Evolutionary conservation across 2,329 filamentous ascomycete species (phyloP).

Genomic region (Phialocephala sp.): DNA sequence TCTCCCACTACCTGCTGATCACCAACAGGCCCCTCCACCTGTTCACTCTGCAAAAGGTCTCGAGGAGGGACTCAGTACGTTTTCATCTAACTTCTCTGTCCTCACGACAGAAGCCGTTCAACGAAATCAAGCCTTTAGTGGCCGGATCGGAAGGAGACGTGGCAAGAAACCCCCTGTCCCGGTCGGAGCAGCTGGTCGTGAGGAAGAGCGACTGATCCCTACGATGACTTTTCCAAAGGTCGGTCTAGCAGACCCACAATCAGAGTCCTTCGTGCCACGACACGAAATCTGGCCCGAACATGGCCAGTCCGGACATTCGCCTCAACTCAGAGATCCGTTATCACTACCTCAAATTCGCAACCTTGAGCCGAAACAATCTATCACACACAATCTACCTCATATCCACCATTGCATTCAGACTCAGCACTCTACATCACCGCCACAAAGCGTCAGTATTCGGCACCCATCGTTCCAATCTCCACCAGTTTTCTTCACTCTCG

Average conservation of each 20-base stretch:
- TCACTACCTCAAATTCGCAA: neutral
- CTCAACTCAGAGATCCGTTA: neutral
- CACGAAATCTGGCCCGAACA: neutral
- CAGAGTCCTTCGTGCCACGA: neutral
- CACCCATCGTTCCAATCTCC: slow-evolving; percentile 15
- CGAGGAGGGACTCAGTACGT: slow-evolving; percentile 13
- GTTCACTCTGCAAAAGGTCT: neutral
- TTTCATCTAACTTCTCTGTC: slow-evolving; percentile 21
- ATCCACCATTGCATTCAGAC: neutral
- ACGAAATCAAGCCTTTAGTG: neutral
- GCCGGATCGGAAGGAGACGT: slow-evolving; percentile 1
- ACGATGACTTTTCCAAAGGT: neutral
- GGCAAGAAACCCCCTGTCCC: neutral
- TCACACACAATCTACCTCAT: neutral
- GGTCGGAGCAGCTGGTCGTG: too few species aligned
- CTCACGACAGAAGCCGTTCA: slow-evolving; percentile 15
- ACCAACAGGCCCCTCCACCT: neutral
- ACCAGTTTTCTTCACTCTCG: slow-evolving; percentile 18
- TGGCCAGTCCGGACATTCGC: neutral
- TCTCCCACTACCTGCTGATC: neutral
- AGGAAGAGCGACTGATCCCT: neutral
- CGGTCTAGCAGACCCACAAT: neutral
- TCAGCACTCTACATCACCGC: neutral
- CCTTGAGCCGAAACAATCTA: neutral
- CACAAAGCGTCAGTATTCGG: neutral